Base-by-base conservation (phyloP, 208 protist species). In the Trypanosoma avium region DNA sequence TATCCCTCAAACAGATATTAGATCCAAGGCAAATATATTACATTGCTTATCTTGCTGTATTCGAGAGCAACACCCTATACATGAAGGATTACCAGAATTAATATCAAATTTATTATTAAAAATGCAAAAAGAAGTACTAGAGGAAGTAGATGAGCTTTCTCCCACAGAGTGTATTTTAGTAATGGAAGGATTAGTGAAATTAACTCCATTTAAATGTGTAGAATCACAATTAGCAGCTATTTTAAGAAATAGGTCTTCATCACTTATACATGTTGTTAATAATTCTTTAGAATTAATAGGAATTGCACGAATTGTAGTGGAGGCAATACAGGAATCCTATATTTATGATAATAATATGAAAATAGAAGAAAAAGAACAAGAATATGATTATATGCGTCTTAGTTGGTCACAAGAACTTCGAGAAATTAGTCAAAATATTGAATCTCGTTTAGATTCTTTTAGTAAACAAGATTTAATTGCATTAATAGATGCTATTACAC, bases 261-360 rank as follows among this genome's bases (percentile, higher is more conserved):
- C 71, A 1, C 61, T 84, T 47, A 69, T 69, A 0, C 64, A 43
- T 27, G 75, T 81, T 35, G 78, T 84, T 57, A 75, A 79, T 70
- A 66, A 68, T 2, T 69, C 82, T n/a, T 62, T 82, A 12, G 82
- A 84, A 22, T 50, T 88, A 27, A 73, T 84, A 6, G 82, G 78
- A 29, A 74, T 88, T 42, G 49, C 59, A 26, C 67, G 73, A 5
- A 68, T 82, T 29, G 47, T 61, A 9, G 68, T 81, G 24, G 72
- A 78, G 58, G 80, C 66, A 17, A 52, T 61, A 32, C 43, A 63
- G 60, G 58, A 62, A 19, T 9, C 65, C 10, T 13, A 38, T 38
- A 38, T 13, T 38, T 13, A 38, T 38, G 10, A 38, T 38, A 38
- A 38, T 38, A 38, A 38, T 38, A 38, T 13, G 4, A 38, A 47